Percentiles rank a stretch among this genome's conserved stretches.
phyloP scores from a whole-genome alignment of 2,329 filamentous ascomycete species.

The Xylaria sp. region DNA sequence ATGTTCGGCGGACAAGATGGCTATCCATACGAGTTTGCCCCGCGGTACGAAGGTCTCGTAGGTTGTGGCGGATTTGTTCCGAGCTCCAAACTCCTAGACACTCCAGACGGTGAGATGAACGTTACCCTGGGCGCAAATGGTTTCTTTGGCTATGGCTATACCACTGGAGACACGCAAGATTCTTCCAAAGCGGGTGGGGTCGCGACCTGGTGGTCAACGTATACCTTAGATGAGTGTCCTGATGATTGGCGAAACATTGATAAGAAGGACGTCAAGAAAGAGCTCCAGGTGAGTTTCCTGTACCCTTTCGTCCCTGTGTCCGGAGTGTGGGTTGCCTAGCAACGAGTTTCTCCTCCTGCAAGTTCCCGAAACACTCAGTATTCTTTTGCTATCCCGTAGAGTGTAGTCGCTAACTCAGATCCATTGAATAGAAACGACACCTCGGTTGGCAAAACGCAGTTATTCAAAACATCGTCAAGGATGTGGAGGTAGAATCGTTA shows the following conservation, averaged over 20 bases:
- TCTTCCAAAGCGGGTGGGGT: constrained; percentile 24
- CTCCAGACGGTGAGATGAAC: constrained; percentile 35
- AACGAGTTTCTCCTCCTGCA: background rate
- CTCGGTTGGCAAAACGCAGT: constrained; percentile 29
- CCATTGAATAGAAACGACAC: constrained; percentile 26
- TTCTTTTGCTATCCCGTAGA: background rate
- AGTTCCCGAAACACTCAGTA: background rate
- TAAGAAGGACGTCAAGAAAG: constrained; percentile 29
- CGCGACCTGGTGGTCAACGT: constrained; percentile 35
- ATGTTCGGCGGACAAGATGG: constrained; percentile 31
- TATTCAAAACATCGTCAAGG: constrained; percentile 30
- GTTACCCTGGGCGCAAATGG: constrained; percentile 33
- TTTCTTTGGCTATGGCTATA: constrained; percentile 38
- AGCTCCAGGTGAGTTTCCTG: constrained; percentile 29
- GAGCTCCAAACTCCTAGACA: constrained; percentile 30
- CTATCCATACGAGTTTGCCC: constrained; percentile 35
- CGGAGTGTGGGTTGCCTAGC: background rate
- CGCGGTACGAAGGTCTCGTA: constrained; percentile 35
- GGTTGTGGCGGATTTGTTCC: constrained; percentile 32
- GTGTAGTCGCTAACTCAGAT: background rate
- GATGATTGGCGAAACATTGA: constrained; percentile 37
- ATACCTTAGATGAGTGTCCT: constrained; percentile 31
- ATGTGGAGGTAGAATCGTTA: constrained; percentile 33
- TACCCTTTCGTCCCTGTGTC: background rate
- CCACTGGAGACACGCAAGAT: constrained; percentile 28